Evolutionary conservation across 805 yeast species (phyloP).

Genomic region (Grigorovia yakushimaensis): DNA sequence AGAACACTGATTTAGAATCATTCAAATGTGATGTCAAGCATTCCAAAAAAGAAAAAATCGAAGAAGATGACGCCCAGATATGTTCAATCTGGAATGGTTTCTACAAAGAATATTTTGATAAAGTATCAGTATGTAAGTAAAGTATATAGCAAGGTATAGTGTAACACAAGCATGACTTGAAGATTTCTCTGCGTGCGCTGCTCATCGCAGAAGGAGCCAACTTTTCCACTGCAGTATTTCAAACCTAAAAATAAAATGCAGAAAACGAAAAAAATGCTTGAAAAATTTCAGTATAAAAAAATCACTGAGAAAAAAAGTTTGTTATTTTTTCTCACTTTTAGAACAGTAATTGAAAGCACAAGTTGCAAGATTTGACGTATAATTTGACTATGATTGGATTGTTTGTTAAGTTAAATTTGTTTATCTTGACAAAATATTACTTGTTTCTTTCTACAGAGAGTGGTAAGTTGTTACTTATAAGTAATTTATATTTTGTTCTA

Average conservation of each 20-base stretch:
- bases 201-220: too few species aligned
- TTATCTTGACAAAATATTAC: not conserved
- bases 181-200: too few species aligned
- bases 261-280: not conserved
- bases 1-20: constrained; percentile 11
- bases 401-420: not conserved
- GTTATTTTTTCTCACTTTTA: not conserved
- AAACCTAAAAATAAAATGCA: not conserved
- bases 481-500: not conserved
- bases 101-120: constrained; percentile 11
- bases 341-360: not conserved
- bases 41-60: constrained; percentile 1
- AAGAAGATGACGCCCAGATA: not conserved
- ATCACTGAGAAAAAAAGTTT: not conserved
- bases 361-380: not conserved
- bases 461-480: not conserved
- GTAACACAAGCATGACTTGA: too few species aligned
- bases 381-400: not conserved
- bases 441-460: not conserved
- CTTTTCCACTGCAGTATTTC: constrained; percentile 7
- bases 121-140: constrained; percentile 13
- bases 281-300: not conserved
- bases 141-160: too few species aligned
- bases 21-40: constrained; percentile 15
- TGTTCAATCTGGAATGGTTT: constrained; percentile 23